Evolutionary conservation across 441 rosid species (phyloP).

Genomic region (Melastoma candidum): DNA sequence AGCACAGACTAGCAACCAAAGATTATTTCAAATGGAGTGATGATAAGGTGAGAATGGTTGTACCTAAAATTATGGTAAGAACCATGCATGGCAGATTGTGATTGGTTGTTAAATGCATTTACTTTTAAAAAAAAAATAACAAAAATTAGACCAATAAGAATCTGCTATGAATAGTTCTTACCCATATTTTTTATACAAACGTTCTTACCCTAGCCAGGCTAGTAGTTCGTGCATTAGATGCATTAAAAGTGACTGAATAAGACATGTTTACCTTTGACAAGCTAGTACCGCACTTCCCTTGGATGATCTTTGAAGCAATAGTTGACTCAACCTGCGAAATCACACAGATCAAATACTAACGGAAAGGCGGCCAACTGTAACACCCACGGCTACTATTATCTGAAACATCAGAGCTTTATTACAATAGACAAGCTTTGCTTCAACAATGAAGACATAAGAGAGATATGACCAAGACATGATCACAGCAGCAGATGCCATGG

Average conservation of each 20-base stretch:
- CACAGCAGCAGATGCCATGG: background rate
- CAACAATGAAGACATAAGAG: no score
- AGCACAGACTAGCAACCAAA: slow-evolving; percentile 3
- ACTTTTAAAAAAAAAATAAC: no score
- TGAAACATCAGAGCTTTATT: background rate
- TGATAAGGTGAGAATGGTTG: no score
- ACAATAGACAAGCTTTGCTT: no score
- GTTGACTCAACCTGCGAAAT: slow-evolving; percentile 53
- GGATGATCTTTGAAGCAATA: slow-evolving; percentile 47
- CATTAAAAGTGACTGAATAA: background rate
- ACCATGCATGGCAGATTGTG: no score
- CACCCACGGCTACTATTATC: background rate
- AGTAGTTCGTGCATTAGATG: no score
- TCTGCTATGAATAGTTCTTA: no score
- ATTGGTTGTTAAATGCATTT: no score
- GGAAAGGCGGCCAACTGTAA: background rate
- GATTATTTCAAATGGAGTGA: slow-evolving; percentile 6
- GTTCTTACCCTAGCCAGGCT: background rate
- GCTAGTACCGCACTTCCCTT: slow-evolving; percentile 41
- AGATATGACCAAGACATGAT: background rate
- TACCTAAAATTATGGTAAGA: no score
- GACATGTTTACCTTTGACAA: slow-evolving; percentile 41
- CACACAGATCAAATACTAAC: background rate
- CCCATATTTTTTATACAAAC: no score
- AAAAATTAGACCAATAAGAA: no score